Conservation (phyloP, 169 alveolate species). For the Perkinsus olseni region DNA sequence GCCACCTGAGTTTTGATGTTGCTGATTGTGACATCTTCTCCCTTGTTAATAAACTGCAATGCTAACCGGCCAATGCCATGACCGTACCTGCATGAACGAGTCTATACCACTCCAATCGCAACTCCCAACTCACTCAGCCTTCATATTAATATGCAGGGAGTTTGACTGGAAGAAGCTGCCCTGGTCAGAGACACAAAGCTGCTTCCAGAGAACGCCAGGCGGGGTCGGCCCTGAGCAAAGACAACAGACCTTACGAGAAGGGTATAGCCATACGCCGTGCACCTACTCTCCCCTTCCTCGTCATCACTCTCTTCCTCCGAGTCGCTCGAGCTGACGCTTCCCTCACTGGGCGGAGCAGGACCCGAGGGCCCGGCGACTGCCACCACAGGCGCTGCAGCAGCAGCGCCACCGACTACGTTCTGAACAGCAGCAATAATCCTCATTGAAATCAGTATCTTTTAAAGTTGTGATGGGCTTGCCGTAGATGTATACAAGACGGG, state of each 20-base stretch:
- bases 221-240: not conserved
- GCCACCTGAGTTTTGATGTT: not conserved
- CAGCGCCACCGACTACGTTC: not conserved
- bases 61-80: not conserved
- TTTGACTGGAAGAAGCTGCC: not conserved
- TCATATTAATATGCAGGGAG: not conserved
- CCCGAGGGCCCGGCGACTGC: not conserved
- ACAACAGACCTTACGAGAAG: not conserved
- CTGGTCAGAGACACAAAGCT: not conserved
- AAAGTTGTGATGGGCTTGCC: too few species aligned
- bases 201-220: not conserved
- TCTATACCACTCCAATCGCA: not conserved
- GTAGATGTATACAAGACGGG: not conserved
- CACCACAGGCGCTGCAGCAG: not conserved
- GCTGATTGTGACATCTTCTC: not conserved
- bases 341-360: not conserved
- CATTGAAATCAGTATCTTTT: too few species aligned
- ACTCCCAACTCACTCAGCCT: not conserved
- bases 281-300: not conserved
- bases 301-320: not conserved
- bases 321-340: not conserved
- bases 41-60: not conserved
- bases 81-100: not conserved
- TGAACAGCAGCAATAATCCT: not conserved
- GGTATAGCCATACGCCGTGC: not conserved